Conservation (phyloP, 331 rosid species). For the Malus hybrid region DNA sequence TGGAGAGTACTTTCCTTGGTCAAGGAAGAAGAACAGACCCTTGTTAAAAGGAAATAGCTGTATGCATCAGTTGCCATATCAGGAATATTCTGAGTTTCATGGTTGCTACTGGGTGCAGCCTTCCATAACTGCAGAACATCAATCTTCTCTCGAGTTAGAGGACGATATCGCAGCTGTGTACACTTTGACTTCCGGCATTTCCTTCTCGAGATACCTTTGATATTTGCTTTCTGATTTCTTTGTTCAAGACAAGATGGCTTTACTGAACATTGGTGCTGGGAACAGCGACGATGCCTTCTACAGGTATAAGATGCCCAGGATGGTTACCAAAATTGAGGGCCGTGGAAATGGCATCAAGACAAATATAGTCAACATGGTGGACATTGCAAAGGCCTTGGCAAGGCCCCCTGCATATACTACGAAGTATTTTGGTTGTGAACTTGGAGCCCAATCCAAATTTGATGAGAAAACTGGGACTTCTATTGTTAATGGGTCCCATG, state of each 20-base stretch:
- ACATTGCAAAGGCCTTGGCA: slow-evolving; percentile 62
- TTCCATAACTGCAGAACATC: slow-evolving; percentile 15
- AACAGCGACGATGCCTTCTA: slow-evolving; percentile 70
- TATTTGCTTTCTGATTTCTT: slow-evolving; percentile 1
- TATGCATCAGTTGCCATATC: slow-evolving; percentile 47
- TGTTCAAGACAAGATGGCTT: slow-evolving; percentile 38
- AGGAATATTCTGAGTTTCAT: slow-evolving; percentile 24
- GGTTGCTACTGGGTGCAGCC: slow-evolving; percentile 36
- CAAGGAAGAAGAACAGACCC: slow-evolving; percentile 41
- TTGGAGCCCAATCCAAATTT: slow-evolving; percentile 67
- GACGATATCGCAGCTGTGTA: not conserved
- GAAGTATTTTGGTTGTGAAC: slow-evolving; percentile 65
- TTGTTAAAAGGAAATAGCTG: slow-evolving; percentile 25
- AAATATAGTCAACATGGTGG: slow-evolving; percentile 64
- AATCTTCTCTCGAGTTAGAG: slow-evolving; percentile 8
- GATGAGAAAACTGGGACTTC: slow-evolving; percentile 65
- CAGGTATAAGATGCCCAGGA: slow-evolving; percentile 69
- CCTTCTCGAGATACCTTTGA: not conserved
- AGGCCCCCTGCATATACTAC: slow-evolving; percentile 65
- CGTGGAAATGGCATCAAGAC: slow-evolving; percentile 73
- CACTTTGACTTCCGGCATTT: not conserved
- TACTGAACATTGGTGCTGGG: slow-evolving; percentile 63
- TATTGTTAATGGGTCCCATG: slow-evolving; percentile 61
- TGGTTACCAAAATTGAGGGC: slow-evolving; percentile 70
- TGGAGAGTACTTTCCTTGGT: slow-evolving; percentile 49